A percentile compares a stretch with the other conserved stretches of the same genome.
phyloP scores from a whole-genome alignment of 2,329 filamentous ascomycete genomes.

The Aspergillus fischeri region DNA sequence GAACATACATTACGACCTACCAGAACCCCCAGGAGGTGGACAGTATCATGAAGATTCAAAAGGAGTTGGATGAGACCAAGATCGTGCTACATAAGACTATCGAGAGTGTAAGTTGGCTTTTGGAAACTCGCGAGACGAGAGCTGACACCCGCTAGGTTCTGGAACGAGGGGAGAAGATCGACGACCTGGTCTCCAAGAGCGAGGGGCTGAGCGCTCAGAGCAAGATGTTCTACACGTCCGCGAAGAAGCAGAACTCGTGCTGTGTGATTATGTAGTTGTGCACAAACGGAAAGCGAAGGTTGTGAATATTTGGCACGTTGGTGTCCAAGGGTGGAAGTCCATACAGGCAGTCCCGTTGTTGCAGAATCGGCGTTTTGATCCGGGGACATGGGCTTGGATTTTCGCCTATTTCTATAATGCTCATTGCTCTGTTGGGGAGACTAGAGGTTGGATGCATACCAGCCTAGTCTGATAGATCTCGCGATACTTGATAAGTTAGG shows the following conservation, averaged over 20 bases:
- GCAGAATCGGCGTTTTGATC: neutral
- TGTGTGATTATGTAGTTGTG: slow-evolving; percentile 36
- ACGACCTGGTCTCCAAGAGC: slow-evolving; percentile 88
- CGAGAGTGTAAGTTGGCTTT: slow-evolving; percentile 44
- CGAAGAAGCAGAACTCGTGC: slow-evolving; percentile 78
- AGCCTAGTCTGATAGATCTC: neutral
- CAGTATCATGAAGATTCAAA: slow-evolving; percentile 92
- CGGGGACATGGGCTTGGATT: neutral
- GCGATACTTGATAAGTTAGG: neutral
- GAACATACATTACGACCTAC: slow-evolving; percentile 73
- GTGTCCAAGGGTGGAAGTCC: neutral
- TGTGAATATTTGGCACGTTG: neutral
- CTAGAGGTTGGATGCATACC: neutral
- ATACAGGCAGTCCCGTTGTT: neutral
- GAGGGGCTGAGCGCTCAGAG: slow-evolving; percentile 85
- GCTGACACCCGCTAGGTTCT: slow-evolving; percentile 40
- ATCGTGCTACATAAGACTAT: slow-evolving; percentile 97
- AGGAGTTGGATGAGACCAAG: slow-evolving; percentile 96
- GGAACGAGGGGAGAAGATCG: slow-evolving; percentile 94
- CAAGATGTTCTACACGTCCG: slow-evolving; percentile 90
- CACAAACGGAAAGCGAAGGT: neutral
- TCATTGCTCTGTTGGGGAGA: neutral
- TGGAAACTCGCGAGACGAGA: neutral
- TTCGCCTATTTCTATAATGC: neutral
- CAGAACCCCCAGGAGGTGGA: slow-evolving; percentile 86